Percentiles rank a stretch among this genome's conserved stretches.
These are phyloP conservation scores for Spathaspora sp. DNA, from an alignment of 805 yeast genomes.

Conservation along the genomic window DNA sequence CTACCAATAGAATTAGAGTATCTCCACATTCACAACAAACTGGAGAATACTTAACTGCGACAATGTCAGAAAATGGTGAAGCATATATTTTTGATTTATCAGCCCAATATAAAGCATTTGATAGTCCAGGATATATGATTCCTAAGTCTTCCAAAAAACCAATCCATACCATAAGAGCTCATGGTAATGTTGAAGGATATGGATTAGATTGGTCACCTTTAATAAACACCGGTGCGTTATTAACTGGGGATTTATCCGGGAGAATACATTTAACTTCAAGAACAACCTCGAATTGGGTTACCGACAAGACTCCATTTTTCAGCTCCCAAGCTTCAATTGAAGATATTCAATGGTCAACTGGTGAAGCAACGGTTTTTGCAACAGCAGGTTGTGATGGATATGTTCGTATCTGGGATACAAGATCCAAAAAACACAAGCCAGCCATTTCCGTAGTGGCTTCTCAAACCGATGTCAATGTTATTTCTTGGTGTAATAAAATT, in stretches of 20 bases:
- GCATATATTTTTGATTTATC: slow-evolving; percentile 79
- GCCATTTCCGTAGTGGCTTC: slow-evolving; percentile 84
- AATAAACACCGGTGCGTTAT: slow-evolving; percentile 70
- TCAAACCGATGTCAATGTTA: slow-evolving; percentile 82
- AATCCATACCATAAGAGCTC: slow-evolving; percentile 72
- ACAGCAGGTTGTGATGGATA: slow-evolving; percentile 90
- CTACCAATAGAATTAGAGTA: slow-evolving; percentile 86
- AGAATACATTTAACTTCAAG: slow-evolving; percentile 75
- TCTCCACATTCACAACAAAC: slow-evolving; percentile 72
- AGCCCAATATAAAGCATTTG: slow-evolving; percentile 77
- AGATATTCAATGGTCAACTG: slow-evolving; percentile 94
- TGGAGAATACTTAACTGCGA: slow-evolving; percentile 82
- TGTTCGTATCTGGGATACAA: slow-evolving; percentile 93
- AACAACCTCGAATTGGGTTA: slow-evolving; percentile 74
- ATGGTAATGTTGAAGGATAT: slow-evolving; percentile 96
- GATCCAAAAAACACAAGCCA: slow-evolving; percentile 88
- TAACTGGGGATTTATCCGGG: slow-evolving; percentile 89
- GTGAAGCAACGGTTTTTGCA: slow-evolving; percentile 93
- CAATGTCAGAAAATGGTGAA: slow-evolving; percentile 88
- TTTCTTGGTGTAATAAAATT: slow-evolving; percentile 90
- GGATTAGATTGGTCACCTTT: slow-evolving; percentile 97
- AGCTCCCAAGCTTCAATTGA: slow-evolving; percentile 78
- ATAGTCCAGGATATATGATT: slow-evolving; percentile 79
- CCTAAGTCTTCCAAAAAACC: slow-evolving; percentile 80
- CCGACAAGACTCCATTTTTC: slow-evolving; percentile 78